Conservation (phyloP, 352 stramenopile genomes). For the Phytophthora agathidicida region DNA sequence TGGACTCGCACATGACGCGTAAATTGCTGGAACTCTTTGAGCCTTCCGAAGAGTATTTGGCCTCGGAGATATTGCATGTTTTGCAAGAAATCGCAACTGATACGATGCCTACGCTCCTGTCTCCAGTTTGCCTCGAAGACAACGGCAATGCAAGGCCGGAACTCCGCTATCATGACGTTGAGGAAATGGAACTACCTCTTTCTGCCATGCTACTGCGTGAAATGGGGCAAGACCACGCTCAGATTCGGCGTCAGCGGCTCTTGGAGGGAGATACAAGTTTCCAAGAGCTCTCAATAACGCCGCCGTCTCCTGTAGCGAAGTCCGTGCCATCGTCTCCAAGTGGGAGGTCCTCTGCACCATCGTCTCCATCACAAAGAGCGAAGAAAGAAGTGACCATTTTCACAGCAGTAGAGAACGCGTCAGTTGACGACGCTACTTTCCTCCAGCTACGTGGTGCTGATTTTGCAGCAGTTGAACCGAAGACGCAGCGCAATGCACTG, state of each 20-base stretch:
- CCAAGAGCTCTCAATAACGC: not conserved
- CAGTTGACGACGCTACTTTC: slow-evolving; percentile 61
- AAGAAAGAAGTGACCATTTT: slow-evolving; percentile 52
- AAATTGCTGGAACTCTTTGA: slow-evolving; percentile 53
- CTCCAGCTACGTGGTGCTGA: slow-evolving; percentile 52
- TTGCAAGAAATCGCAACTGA: slow-evolving; percentile 46
- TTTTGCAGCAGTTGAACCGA: slow-evolving; percentile 42
- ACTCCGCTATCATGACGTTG: slow-evolving; percentile 47
- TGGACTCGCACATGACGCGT: slow-evolving; percentile 48
- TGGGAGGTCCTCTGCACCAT: slow-evolving; percentile 9
- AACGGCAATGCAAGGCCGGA: slow-evolving; percentile 14
- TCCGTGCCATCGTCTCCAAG: slow-evolving; percentile 2
- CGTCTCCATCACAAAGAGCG: slow-evolving; percentile 21
- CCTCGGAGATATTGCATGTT: slow-evolving; percentile 33
- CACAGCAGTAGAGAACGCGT: slow-evolving; percentile 57
- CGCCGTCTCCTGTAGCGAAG: not conserved
- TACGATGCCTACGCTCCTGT: slow-evolving; percentile 37
- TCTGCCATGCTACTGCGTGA: slow-evolving; percentile 46
- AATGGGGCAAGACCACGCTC: slow-evolving; percentile 53
- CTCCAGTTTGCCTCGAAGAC: slow-evolving; percentile 21
- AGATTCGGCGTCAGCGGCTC: slow-evolving; percentile 48
- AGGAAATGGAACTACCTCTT: slow-evolving; percentile 56
- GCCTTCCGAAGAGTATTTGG: slow-evolving; percentile 26
- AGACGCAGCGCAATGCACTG: slow-evolving; percentile 51
- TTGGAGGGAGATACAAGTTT: slow-evolving; percentile 18